phyloP scores from a whole-genome alignment of 108 stramenopile species.

The Epipyxis sp. region DNA sequence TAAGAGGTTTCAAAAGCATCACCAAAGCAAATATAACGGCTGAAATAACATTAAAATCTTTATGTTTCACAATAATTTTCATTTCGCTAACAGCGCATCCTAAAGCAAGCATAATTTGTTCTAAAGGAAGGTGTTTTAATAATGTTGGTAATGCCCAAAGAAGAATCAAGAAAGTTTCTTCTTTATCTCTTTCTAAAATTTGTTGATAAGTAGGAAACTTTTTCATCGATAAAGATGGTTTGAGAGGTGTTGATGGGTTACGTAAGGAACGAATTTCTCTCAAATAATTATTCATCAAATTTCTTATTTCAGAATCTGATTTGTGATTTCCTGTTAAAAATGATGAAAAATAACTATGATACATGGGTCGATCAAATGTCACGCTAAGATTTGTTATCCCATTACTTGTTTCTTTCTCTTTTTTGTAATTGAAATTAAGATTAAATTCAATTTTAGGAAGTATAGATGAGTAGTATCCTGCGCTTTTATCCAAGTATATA shows the following conservation, averaged over 20 bases:
- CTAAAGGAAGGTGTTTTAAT: not conserved
- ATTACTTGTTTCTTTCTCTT: no score
- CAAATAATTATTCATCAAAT: not conserved
- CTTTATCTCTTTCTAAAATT: not conserved
- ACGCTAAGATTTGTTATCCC: no score
- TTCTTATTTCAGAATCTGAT: not conserved
- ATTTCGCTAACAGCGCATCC: slow-evolving; percentile 25
- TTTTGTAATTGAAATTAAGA: not conserved
- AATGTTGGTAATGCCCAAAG: slow-evolving; percentile 25
- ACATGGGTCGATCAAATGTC: no score
- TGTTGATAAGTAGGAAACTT: not conserved
- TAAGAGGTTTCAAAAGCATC: not conserved
- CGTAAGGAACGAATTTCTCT: not conserved
- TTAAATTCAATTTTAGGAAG: not conserved
- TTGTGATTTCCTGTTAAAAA: not conserved
- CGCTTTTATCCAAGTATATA: not conserved
- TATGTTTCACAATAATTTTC: slow-evolving; percentile 23
- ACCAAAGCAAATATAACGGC: not conserved
- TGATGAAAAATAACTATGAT: no score
- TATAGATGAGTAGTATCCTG: not conserved
- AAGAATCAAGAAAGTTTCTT: not conserved
- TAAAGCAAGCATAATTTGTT: slow-evolving; percentile 24
- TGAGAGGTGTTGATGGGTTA: not conserved
- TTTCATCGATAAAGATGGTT: not conserved
- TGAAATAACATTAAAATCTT: slow-evolving; percentile 8